Base-by-base conservation (phyloP, 805 yeast species). In the Starmerella geochares region DNA sequence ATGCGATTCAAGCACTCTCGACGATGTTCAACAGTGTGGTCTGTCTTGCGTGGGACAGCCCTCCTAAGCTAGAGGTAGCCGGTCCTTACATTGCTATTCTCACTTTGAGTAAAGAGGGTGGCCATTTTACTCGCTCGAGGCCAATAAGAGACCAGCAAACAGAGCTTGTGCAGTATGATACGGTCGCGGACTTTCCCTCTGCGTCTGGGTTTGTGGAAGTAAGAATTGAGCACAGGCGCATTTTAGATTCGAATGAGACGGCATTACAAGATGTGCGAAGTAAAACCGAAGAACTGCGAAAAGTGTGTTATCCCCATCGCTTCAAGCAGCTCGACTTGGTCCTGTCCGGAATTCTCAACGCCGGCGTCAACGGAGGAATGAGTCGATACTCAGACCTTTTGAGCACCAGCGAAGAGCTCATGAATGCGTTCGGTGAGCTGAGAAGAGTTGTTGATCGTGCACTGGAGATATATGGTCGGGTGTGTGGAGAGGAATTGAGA, bases 291-390 rank as follows among this genome's bases (percentile, higher is more conserved):
- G 33, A 40, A 21, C 44, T 40, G 3, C 13, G 24, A 14, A 3
- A 3, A 3, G 44, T 20, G 4, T 27, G 32, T 27, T n/a, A 3
- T 4, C 24, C 44, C 3, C 33, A 25, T 4, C 7, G 10, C 1
- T 40, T 40, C n/a, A 40, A 27, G 13, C 44, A 27, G 17, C 32
- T 40, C 16, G 44, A 40, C 11, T 32, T 40, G 14, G 33, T 27
- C 16, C 24, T 40, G 13, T 25, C 33, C 11, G 44, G 44, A 3
- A 40, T 40, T 7, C 33, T 40, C 4, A 40, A 40, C n/a, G 44
- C 44, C 17, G 44, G 24, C 3, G 44, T 40, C 5, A 40, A 40
- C 17, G 44, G 44, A 2, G 44, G 44, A 4, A 10, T 40, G 44
- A 27, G 33, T 17, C 32, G 44, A 4, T 40, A 40, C 23, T 14